Evolutionary conservation across 192 early-diverging fungal species (phyloP).

Genomic region (Paraglomus brasilianum): DNA sequence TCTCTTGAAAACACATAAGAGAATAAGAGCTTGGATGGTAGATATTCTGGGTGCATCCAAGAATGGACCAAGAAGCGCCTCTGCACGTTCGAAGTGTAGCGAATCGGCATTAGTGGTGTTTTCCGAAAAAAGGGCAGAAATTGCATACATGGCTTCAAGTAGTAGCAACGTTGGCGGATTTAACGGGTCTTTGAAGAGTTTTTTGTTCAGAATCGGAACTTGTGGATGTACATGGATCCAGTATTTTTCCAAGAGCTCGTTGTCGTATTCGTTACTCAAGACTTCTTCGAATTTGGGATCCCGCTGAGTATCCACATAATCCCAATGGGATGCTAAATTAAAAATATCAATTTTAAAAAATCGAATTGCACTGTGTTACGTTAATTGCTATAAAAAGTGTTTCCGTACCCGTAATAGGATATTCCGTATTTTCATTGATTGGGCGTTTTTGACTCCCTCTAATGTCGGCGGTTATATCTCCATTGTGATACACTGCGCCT

Average conservation of each 20-base stretch:
- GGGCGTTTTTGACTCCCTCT: no score
- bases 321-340: not conserved
- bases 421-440: not conserved
- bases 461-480: no score
- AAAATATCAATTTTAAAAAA: no score
- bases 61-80: conserved; percentile 14
- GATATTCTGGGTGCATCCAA: conserved; percentile 25
- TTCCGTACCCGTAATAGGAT: not conserved
- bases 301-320: not conserved
- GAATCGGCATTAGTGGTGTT: not conserved
- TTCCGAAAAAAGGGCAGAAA: conserved; percentile 25
- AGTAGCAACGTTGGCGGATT: conserved; percentile 11
- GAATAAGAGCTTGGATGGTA: conserved; percentile 21
- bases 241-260: conserved; percentile 22
- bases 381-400: not conserved
- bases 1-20: conserved; percentile 26
- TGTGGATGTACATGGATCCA: conserved; percentile 27
- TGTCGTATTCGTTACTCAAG: not conserved
- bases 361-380: not conserved
- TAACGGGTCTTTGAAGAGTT: not conserved
- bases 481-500: no score
- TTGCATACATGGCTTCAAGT: conserved; percentile 21
- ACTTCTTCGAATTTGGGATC: conserved; percentile 19
- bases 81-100: conserved; percentile 13
- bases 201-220: conserved; percentile 26